These are phyloP conservation scores for Aspergillus campestris DNA, from an alignment of 495 filamentous ascomycete genomes.

Conservation along the genomic window DNA sequence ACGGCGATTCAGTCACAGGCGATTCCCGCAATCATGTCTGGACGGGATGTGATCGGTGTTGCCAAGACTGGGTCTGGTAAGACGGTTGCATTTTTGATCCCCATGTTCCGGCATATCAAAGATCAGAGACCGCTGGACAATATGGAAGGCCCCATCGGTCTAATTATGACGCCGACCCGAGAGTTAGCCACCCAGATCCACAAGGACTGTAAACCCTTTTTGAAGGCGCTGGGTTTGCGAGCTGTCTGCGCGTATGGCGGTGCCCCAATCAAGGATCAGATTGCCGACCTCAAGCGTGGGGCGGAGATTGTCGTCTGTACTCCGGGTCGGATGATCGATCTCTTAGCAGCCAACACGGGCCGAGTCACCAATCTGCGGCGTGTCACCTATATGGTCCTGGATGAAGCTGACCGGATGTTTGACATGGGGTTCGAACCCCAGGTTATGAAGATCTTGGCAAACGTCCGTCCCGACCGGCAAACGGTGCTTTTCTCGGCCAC, in stretches of 20 bases:
- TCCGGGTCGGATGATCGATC: conserved; percentile 93
- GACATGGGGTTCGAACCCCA: conserved; percentile 99
- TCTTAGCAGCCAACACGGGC: conserved; percentile 85
- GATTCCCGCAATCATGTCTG: conserved; percentile 91
- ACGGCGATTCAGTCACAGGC: conserved; percentile 95
- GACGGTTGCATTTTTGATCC: conserved; percentile 87
- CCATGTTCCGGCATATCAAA: conserved; percentile 97
- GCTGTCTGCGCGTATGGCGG: conserved; percentile 95
- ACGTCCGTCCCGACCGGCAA: conserved; percentile 84
- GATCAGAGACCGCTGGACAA: conserved; percentile 79
- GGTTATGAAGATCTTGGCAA: conserved; percentile 91
- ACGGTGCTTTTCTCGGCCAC: conserved; percentile 95
- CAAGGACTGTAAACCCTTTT: conserved; percentile 85
- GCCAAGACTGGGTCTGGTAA: conserved; percentile 99
- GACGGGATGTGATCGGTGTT: conserved; percentile 90
- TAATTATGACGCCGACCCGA: conserved; percentile 92
- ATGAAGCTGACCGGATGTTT: conserved; percentile 98
- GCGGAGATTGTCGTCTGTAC: conserved; percentile 94
- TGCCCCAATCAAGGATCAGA: conserved; percentile 95
- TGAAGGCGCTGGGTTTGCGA: conserved; percentile 82
- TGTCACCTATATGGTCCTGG: conserved; percentile 87
- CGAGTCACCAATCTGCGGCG: conserved; percentile 84
- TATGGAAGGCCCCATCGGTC: conserved; percentile 75
- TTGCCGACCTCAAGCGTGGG: conserved; percentile 89
- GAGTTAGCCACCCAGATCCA: conserved; percentile 94